Conservation (phyloP, 2,329 filamentous ascomycete genomes). For the Epichloe sp. region DNA sequence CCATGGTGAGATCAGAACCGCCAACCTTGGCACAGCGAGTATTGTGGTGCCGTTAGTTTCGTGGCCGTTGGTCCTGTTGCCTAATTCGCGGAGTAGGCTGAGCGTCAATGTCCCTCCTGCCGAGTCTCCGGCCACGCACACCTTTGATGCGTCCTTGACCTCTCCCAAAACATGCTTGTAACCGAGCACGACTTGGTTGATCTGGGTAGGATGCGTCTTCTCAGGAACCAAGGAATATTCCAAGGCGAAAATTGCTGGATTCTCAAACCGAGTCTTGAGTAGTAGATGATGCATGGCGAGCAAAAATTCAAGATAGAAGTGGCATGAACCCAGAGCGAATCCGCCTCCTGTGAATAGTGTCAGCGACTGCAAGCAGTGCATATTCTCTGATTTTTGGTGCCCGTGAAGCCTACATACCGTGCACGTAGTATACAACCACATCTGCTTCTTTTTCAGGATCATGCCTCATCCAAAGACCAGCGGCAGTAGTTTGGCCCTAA, state of each 20-base stretch:
- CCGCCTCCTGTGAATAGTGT: conserved; percentile 47
- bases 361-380: background rate
- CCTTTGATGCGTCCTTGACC: conserved; percentile 41
- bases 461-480: conserved; percentile 57
- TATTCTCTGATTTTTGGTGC: background rate
- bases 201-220: conserved; percentile 56
- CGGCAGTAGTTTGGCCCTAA: conserved; percentile 28
- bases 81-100: conserved; percentile 57
- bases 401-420: conserved; percentile 36
- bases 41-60: conserved; percentile 6
- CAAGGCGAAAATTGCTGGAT: conserved; percentile 66
- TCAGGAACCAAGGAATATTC: conserved; percentile 75
- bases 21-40: conserved; percentile 33
- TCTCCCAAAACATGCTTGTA: conserved; percentile 57
- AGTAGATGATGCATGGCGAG: conserved; percentile 58
- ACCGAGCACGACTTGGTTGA: conserved; percentile 54
- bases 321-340: conserved; percentile 68
- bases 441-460: conserved; percentile 51
- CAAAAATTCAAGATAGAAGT: conserved; percentile 79
- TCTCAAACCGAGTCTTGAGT: conserved; percentile 50
- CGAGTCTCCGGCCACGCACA: conserved; percentile 67
- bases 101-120: conserved; percentile 65
- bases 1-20: conserved; percentile 71
- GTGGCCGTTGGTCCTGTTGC: conserved; percentile 12
- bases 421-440: conserved; percentile 69